A percentile compares a stretch with the other conserved stretches of the same genome.
Conservation (phyloP, 108 stramenopile species). For the Schizochytrium sp. region DNA sequence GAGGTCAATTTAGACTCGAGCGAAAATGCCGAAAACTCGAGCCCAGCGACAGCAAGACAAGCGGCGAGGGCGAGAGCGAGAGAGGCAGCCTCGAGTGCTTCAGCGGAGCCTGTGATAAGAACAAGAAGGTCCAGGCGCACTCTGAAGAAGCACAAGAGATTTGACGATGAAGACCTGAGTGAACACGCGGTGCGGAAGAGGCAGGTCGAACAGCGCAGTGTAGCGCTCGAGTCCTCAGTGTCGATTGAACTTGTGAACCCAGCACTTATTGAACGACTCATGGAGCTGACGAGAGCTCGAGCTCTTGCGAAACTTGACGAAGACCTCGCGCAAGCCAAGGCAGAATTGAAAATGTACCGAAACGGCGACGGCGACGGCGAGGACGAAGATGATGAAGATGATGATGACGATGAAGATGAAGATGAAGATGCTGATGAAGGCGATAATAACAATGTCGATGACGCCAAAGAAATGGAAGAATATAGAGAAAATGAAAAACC, state of each 20-base stretch:
- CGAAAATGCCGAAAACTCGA: too few relatives aligned
- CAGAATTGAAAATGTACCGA: neutral
- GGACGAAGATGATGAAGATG: constrained; percentile 9
- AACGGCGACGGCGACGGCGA: neutral
- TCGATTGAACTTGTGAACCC: neutral
- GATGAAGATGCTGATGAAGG: neutral
- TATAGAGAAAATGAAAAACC: neutral
- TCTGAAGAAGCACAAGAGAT: neutral
- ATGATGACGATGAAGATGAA: neutral
- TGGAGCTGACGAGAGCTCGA: neutral
- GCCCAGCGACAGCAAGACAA: too few relatives aligned
- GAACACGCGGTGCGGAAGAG: neutral
- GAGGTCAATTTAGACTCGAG: too few relatives aligned
- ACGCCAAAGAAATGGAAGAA: neutral
- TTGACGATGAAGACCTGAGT: constrained; percentile 20
- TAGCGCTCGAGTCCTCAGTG: constrained; percentile 15
- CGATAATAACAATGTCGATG: neutral
- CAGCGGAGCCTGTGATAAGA: neutral
- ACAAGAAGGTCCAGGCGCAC: neutral
- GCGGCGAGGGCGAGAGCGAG: too few relatives aligned
- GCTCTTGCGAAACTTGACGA: constrained; percentile 5
- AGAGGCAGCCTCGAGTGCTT: too few relatives aligned
- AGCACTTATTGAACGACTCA: constrained; percentile 2
- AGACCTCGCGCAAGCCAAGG: neutral
- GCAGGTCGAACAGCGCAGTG: constrained; percentile 34